Percentiles rank a stretch among this genome's conserved stretches.
phyloP scores from a whole-genome alignment of 2,329 filamentous ascomycete species.

The Aspergillus sp. region DNA sequence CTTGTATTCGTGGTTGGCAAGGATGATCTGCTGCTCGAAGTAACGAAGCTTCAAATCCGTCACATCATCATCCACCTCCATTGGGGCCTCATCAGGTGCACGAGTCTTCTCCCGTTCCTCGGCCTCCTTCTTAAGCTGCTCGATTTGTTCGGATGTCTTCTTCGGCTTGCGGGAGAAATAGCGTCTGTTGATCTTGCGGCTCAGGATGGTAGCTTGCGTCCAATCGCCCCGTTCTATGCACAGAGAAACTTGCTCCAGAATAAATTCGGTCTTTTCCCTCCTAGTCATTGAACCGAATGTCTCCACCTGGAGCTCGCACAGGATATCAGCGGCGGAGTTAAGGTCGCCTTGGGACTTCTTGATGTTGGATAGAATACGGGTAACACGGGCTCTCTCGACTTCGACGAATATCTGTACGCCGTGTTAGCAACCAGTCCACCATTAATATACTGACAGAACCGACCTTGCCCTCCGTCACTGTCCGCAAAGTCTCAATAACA shows the following conservation, averaged over 20 bases:
- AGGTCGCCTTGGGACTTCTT: constrained; percentile 94
- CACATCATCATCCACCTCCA: constrained; percentile 77
- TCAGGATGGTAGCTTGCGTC: constrained; percentile 89
- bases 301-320: constrained; percentile 97
- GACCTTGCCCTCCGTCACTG: constrained; percentile 94
- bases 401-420: constrained; percentile 80
- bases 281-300: constrained; percentile 98
- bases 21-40: constrained; percentile 93
- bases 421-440: constrained; percentile 6
- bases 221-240: constrained; percentile 95
- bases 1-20: constrained; percentile 95
- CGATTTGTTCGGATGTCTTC: constrained; percentile 80
- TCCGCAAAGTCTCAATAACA: constrained; percentile 89
- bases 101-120: constrained; percentile 69
- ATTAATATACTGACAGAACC: constrained; percentile 11
- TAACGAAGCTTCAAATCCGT: constrained; percentile 93
- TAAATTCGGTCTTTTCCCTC: constrained; percentile 97
- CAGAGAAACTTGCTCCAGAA: constrained; percentile 84
- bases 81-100: constrained; percentile 67
- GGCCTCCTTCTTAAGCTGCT: constrained; percentile 81
- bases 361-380: constrained; percentile 91
- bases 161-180: constrained; percentile 87
- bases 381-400: constrained; percentile 92
- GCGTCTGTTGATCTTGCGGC: constrained; percentile 91
- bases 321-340: constrained; percentile 79